phyloP scores from a whole-genome alignment of 1,284 basidiomycete genomes.

The Pulchroboletus neoregius region DNA sequence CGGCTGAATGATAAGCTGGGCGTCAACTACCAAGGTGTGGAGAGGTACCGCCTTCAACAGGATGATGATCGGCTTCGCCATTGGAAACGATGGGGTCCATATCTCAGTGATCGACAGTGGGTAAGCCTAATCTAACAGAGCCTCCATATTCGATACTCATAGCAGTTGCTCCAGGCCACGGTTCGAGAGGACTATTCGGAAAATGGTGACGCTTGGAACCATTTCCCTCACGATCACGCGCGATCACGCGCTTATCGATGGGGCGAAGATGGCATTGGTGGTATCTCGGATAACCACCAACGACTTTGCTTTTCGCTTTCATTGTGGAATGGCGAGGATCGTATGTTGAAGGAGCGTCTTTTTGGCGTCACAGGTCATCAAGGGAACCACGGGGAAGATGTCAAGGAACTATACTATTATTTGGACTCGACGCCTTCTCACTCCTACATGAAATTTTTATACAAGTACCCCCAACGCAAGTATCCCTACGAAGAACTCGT shows the following conservation, averaged over 20 bases:
- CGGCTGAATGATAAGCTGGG: constrained; percentile 59
- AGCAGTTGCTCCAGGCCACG: constrained; percentile 62
- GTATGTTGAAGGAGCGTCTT: constrained; percentile 93
- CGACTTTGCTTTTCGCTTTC: constrained; percentile 87
- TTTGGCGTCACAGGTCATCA: constrained; percentile 95
- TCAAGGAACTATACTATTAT: constrained; percentile 98
- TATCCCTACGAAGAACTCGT: constrained; percentile 95
- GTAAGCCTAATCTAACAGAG: constrained; percentile 41
- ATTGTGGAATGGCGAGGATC: constrained; percentile 94
- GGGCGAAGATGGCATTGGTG: constrained; percentile 98
- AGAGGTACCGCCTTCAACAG: constrained; percentile 69
- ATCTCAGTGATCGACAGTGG: constrained; percentile 97
- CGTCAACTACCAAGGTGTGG: constrained; percentile 58
- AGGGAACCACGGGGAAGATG: constrained; percentile 98
- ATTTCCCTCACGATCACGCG: constrained; percentile 95
- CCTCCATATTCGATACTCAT: constrained; percentile 8
- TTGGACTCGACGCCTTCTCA: constrained; percentile 98
- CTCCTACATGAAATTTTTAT: constrained; percentile 99
- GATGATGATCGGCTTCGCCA: constrained; percentile 66
- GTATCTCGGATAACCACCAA: constrained; percentile 95
- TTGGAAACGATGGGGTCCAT: constrained; percentile 99
- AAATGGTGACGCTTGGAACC: constrained; percentile 96
- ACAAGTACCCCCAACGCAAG: constrained; percentile 93
- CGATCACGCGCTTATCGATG: constrained; percentile 94
- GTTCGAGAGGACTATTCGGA: constrained; percentile 97